Evolutionary conservation across 352 stramenopile species (phyloP), one percentile per base, ranked within the genome.

Genomic region (Phytophthora citricola): DNA sequence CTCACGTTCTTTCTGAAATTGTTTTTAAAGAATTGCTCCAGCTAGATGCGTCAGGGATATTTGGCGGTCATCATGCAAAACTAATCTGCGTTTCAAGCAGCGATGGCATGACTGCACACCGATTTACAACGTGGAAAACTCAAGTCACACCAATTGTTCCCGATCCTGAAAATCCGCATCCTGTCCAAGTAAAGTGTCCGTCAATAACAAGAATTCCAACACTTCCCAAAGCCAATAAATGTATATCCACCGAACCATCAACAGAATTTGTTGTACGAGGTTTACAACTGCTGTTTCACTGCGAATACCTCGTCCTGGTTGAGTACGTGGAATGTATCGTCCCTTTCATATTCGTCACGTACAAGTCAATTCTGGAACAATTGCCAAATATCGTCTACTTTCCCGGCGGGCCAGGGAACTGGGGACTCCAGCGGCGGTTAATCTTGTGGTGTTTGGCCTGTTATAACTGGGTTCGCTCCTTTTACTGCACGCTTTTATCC

Each of bases 341-440:
- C 9, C 69, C 73, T 7, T 55, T 65, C 32, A 31, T 73, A 4
- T 78, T 71, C 52, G 58, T 58, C 2, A 5, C 61, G 4, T 78
- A 81, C 47, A 63, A 69, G 36, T 38, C 63, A 4, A 39, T 71
- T 26, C 55, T 85, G 5, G 60, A 61, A 22, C 17, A 69, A 10
- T 40, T 81, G 14, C 71, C 74, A 11, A 72, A 70, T 34, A 67
- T 57, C 8, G 26, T 52, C 11, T 83, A 78, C 47, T 83, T 41
- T 20, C 55, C 29, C 57, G 5, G 31, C 22, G 54, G 41, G 4
- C 14, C 9, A 17, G 32, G 53, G 4, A 8, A 31, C 3, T 62
- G 54, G 54, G 29, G 0, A 29, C 7, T 9, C 3, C n/a, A 4
- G 53, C 29, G 17, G 40, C 43, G 27, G 39, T 22, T 1, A 54